A percentile compares a stretch with the other conserved stretches of the same genome.
phyloP scores from a whole-genome alignment of 768 basidiomycete genomes.

The Austroboletus festivus region DNA sequence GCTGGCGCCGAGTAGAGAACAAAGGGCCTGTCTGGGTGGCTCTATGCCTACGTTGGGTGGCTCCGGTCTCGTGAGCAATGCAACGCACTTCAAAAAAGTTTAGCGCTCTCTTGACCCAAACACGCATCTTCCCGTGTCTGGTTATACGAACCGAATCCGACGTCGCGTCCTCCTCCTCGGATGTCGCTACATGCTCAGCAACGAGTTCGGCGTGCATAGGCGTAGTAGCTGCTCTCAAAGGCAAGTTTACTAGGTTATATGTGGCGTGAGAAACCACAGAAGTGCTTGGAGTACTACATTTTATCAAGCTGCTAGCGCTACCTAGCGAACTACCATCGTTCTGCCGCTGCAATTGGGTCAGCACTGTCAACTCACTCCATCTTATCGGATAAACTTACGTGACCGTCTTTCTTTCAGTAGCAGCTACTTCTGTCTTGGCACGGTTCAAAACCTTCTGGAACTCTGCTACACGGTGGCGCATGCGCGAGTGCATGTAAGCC shows the following conservation, averaged over 20 bases:
- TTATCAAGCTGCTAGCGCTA: background rate
- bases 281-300: too few species aligned
- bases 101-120: conserved; percentile 52
- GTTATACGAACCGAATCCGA: conserved; percentile 50
- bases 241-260: background rate
- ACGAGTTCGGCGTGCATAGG: conserved; percentile 17
- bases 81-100: conserved; percentile 49
- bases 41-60: conserved; percentile 32
- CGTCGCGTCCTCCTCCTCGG: conserved; percentile 5
- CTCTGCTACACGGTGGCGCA: conserved; percentile 90
- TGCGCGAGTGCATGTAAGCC: conserved; percentile 98
- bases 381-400: conserved; percentile 47
- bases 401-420: conserved; percentile 85
- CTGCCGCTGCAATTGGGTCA: conserved; percentile 47
- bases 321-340: conserved; percentile 53
- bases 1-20: conserved; percentile 60
- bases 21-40: conserved; percentile 46
- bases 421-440: conserved; percentile 88
- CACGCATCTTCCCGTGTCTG: conserved; percentile 50
- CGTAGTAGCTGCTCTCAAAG: too few species aligned
- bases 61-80: background rate
- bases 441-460: conserved; percentile 96
- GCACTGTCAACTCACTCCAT: conserved; percentile 2
- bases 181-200: background rate
- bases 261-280: conserved; percentile 20